These are phyloP conservation scores for Candida yuanshanica DNA, from an alignment of 805 yeast species.

Conservation along the genomic window DNA sequence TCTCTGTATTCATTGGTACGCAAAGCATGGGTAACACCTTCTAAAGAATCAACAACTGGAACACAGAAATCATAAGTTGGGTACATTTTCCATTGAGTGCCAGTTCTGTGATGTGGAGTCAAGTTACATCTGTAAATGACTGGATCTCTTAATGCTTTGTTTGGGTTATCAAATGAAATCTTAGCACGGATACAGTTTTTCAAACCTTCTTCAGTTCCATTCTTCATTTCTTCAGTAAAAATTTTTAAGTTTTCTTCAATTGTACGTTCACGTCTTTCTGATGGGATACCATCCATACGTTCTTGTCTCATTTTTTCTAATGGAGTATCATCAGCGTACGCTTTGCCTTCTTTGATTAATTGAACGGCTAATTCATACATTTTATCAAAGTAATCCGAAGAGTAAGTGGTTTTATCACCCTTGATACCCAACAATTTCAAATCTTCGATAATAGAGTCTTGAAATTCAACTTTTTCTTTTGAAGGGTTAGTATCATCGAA, in stretches of 20 bases:
- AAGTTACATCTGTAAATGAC: slow-evolving; percentile 95
- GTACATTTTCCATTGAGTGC: slow-evolving; percentile 87
- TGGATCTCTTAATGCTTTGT: slow-evolving; percentile 97
- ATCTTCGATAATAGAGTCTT: slow-evolving; percentile 91
- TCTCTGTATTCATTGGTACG: slow-evolving; percentile 99
- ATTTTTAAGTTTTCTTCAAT: slow-evolving; percentile 87
- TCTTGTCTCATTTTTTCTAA: slow-evolving; percentile 95
- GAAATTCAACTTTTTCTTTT: slow-evolving; percentile 92
- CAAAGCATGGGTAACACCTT: slow-evolving; percentile 96
- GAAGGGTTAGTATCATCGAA: slow-evolving; percentile 98
- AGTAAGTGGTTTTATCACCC: slow-evolving; percentile 83
- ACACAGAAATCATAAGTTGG: slow-evolving; percentile 99
- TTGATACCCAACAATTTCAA: slow-evolving; percentile 84
- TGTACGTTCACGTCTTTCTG: slow-evolving; percentile 85
- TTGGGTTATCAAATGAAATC: slow-evolving; percentile 83
- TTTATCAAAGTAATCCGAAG: slow-evolving; percentile 87
- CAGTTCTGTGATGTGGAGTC: slow-evolving; percentile 98
- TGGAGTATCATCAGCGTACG: slow-evolving; percentile 96
- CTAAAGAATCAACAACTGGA: slow-evolving; percentile 91
- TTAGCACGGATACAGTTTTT: slow-evolving; percentile 95
- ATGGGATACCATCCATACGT: slow-evolving; percentile 95
- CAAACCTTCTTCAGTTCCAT: slow-evolving; percentile 89
- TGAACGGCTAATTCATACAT: slow-evolving; percentile 85
- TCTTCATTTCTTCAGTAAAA: slow-evolving; percentile 87
- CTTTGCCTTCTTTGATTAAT: slow-evolving; percentile 91